A percentile compares a stretch with the other conserved stretches of the same genome.
These are phyloP conservation scores for Medicago ruthenica DNA, from an alignment of 306 rosid species.

Conservation along the genomic window DNA sequence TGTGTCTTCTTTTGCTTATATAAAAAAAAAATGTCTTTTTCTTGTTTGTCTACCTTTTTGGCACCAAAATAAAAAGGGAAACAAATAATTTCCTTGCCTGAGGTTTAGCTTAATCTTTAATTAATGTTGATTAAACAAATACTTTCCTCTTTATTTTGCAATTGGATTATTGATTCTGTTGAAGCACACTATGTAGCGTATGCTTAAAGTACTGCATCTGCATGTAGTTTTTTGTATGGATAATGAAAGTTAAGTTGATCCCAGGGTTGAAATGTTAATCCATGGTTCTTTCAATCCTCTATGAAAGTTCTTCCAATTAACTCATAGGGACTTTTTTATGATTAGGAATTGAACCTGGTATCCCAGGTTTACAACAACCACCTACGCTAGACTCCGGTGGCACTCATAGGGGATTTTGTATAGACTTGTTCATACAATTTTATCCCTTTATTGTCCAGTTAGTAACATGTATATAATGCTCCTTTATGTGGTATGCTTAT, in stretches of 20 bases:
- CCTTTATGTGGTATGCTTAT: conserved; percentile 9
- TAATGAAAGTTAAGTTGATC: background rate
- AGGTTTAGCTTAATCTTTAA: conserved; percentile 1
- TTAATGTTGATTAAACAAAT: conserved; percentile 21
- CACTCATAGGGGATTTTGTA: background rate
- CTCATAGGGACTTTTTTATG: background rate
- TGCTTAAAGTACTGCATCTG: conserved; percentile 34
- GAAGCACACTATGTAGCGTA: background rate
- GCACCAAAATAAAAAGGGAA: background rate
- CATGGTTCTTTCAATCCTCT: conserved; percentile 3
- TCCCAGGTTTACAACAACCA: background rate
- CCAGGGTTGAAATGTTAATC: conserved; percentile 18
- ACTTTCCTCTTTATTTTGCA: conserved; percentile 12
- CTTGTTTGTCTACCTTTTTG: background rate
- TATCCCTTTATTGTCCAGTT: background rate
- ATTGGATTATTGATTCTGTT: background rate
- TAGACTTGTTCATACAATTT: conserved; percentile 19
- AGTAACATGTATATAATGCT: conserved; percentile 4
- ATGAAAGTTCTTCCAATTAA: conserved; percentile 6
- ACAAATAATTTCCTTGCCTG: background rate
- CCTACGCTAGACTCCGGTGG: background rate
- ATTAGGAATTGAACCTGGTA: background rate
- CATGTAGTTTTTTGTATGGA: conserved; percentile 9
- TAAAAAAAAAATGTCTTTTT: background rate
- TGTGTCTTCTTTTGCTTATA: background rate